Evolutionary conservation across 805 yeast genomes (phyloP).

Genomic region (Suhomyces vadensis): DNA sequence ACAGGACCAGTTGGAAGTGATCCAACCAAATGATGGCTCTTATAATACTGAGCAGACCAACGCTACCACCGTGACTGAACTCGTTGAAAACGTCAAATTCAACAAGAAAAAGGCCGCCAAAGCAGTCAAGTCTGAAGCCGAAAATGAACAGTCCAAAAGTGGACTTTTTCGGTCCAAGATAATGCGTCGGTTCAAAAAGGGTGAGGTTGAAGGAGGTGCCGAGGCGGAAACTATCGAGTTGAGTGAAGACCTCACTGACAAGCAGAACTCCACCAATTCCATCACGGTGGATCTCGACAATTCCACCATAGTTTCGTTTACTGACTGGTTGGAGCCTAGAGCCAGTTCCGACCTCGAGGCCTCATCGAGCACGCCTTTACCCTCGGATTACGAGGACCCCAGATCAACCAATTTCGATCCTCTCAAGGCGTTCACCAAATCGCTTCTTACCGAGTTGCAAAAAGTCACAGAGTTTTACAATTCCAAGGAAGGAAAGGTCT

Average conservation of each 20-base stretch:
- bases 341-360: neutral
- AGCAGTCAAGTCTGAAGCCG: neutral
- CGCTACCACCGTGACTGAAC: conserved; percentile 29
- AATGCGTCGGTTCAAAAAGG: conserved; percentile 19
- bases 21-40: conserved; percentile 26
- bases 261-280: conserved; percentile 14
- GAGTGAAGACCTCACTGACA: conserved; percentile 4
- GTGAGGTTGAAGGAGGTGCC: conserved; percentile 2
- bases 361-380: neutral
- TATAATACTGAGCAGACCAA: conserved; percentile 18
- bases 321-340: neutral
- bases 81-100: conserved; percentile 19
- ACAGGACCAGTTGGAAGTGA: conserved; percentile 29
- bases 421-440: conserved; percentile 46
- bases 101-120: conserved; percentile 5
- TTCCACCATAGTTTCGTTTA: conserved; percentile 18
- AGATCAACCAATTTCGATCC: conserved; percentile 21
- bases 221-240: neutral
- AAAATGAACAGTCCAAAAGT: neutral
- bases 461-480: conserved; percentile 56
- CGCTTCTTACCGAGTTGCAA: conserved; percentile 47
- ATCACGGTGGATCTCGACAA: conserved; percentile 20
- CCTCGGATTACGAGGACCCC: conserved; percentile 10
- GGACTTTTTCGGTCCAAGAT: conserved; percentile 13
- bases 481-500: conserved; percentile 47